Conservation (phyloP, 768 basidiomycete genomes). For the Termitomyces sp. region DNA sequence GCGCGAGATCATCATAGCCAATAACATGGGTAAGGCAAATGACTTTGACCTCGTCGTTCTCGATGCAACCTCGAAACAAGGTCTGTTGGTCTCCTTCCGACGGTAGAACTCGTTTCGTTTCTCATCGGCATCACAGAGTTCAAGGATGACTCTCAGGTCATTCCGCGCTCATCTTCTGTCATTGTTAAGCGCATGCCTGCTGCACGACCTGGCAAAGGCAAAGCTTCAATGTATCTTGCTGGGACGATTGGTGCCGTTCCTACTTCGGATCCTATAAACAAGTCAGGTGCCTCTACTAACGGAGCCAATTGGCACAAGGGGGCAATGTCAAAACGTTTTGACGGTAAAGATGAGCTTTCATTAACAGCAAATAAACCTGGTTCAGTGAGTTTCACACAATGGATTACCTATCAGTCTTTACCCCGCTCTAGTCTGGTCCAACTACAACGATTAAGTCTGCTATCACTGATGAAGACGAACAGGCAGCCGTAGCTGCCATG, state of each 20-base stretch:
- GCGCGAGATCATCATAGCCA: conserved; percentile 95
- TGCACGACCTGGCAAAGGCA: conserved; percentile 75
- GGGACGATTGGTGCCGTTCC: conserved; percentile 36
- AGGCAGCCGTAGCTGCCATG: conserved; percentile 97
- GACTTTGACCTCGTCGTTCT: conserved; percentile 93
- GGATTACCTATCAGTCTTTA: conserved; percentile 1
- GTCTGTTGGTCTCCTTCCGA: conserved; percentile 34
- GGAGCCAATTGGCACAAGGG: conserved; percentile 57
- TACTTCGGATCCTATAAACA: conserved; percentile 41
- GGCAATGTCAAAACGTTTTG: conserved; percentile 86
- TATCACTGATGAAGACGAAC: conserved; percentile 72
- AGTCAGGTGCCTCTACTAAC: conserved; percentile 24
- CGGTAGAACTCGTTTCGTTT: neutral
- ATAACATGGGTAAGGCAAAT: conserved; percentile 92
- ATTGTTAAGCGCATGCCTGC: conserved; percentile 89
- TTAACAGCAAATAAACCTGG: conserved; percentile 26
- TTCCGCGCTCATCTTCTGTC: conserved; percentile 93
- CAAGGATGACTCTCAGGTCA: conserved; percentile 85
- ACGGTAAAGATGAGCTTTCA: conserved; percentile 63
- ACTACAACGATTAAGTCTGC: conserved; percentile 27
- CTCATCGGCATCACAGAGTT: conserved; percentile 50
- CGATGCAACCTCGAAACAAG: conserved; percentile 85
- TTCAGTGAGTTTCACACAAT: conserved; percentile 18
- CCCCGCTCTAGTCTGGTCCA: conserved; percentile 20
- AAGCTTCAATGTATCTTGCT: conserved; percentile 70